A percentile compares a stretch with the other conserved stretches of the same genome.
Conservation (phyloP, 2,329 filamentous ascomycete genomes). For the Sporothrix globosa region DNA sequence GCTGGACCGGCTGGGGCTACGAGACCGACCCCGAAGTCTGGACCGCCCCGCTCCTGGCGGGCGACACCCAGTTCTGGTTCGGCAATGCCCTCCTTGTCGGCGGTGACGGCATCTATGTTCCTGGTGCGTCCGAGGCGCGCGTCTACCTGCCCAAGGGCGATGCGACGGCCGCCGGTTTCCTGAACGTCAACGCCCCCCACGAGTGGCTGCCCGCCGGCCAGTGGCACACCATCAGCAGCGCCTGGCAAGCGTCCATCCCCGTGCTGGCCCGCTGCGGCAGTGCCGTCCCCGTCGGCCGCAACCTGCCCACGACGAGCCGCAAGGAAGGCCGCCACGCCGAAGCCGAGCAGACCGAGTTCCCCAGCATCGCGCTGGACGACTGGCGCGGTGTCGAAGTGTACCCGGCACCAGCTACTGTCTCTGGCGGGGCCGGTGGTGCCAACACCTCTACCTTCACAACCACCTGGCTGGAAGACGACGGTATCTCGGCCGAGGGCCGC, state of each 20-base stretch:
- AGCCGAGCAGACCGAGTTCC: conserved; percentile 41
- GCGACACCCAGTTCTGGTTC: conserved; percentile 74
- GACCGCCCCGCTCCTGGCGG: conserved; percentile 59
- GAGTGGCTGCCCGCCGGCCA: conserved; percentile 50
- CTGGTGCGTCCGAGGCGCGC: conserved; percentile 56
- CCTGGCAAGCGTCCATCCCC: conserved; percentile 43
- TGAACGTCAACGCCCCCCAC: conserved; percentile 61
- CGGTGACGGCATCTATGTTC: conserved; percentile 69
- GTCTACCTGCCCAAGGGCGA: conserved; percentile 63
- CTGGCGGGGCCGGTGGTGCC: no score
- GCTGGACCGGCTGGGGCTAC: conserved; percentile 75
- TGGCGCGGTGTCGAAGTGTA: conserved; percentile 45
- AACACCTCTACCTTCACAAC: conserved; percentile 35
- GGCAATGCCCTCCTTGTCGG: conserved; percentile 68
- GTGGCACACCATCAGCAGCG: conserved; percentile 42
- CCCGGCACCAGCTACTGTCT: conserved; percentile 37
- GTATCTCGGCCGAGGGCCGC: conserved; percentile 39
- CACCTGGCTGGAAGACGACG: conserved; percentile 44
- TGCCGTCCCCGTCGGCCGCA: conserved; percentile 43
- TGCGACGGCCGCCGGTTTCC: conserved; percentile 53
- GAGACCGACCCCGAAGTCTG: conserved; percentile 69
- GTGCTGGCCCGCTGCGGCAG: conserved; percentile 42
- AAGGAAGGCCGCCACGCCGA: conserved; percentile 31
- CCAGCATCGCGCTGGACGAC: conserved; percentile 41
- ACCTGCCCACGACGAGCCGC: conserved; percentile 39